These are phyloP conservation scores for Solanum dulcamara DNA, from an alignment of 257 asterid genomes.

Conservation along the genomic window DNA sequence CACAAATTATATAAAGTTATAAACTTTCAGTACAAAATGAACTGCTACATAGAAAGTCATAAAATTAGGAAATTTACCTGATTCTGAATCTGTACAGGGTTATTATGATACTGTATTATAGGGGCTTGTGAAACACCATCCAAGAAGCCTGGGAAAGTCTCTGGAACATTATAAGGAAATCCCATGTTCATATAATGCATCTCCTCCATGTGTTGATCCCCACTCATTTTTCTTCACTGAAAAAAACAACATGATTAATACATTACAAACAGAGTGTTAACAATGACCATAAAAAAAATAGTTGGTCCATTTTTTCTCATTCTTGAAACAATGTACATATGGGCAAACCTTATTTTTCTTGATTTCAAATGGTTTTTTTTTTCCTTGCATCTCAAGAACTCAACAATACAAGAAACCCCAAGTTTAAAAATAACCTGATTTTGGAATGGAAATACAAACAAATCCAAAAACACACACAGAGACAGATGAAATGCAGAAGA, in stretches of 20 bases:
- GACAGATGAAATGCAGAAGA: neutral
- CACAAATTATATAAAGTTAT: neutral
- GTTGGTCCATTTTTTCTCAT: neutral
- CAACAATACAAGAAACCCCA: neutral
- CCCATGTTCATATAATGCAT: constrained; percentile 44
- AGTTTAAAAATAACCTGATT: neutral
- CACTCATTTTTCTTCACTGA: constrained; percentile 33
- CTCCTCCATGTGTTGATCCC: constrained; percentile 40
- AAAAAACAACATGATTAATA: neutral
- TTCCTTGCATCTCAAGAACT: neutral
- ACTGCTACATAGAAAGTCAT: neutral
- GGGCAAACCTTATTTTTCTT: neutral
- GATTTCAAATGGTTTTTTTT: neutral
- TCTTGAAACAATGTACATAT: neutral
- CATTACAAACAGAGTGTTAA: neutral
- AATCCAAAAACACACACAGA: neutral
- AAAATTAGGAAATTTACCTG: constrained; percentile 40
- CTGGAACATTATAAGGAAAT: constrained; percentile 42
- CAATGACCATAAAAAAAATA: neutral
- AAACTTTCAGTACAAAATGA: neutral
- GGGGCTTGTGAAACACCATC: constrained; percentile 40
- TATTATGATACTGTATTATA: constrained; percentile 31
- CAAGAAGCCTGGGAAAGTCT: constrained; percentile 37
- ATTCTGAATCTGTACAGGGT: constrained; percentile 33
- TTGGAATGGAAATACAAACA: neutral